A percentile compares a stretch with the other conserved stretches of the same genome.
phyloP scores from a whole-genome alignment of 192 early-diverging fungal genomes.

The Backusella macrospora region DNA sequence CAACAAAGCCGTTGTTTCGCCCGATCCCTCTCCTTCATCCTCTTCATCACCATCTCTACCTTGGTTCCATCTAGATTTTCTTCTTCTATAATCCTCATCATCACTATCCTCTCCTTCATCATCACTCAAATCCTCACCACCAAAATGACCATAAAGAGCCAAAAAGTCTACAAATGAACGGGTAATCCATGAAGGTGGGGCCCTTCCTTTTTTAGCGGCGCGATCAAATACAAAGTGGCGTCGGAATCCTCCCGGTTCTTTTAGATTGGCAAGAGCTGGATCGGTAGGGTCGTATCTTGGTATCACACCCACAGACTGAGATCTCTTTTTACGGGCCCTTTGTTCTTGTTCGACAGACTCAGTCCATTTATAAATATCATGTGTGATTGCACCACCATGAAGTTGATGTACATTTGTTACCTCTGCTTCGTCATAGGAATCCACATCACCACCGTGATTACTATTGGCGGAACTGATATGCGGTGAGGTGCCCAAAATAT shows the following conservation, averaged over 20 bases:
- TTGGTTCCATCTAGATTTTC: not conserved
- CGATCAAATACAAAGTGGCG: constrained; percentile 80
- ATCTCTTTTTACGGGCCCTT: constrained; percentile 27
- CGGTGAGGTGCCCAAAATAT: not conserved
- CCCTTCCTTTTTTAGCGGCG: constrained; percentile 69
- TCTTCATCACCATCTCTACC: not conserved
- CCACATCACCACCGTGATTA: not conserved
- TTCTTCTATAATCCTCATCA: constrained; percentile 11
- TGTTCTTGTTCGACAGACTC: constrained; percentile 61
- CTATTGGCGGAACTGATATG: constrained; percentile 20
- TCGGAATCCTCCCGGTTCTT: constrained; percentile 87
- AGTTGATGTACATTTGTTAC: constrained; percentile 51
- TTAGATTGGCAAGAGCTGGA: constrained; percentile 36
- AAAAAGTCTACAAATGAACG: constrained; percentile 93
- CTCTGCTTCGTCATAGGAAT: constrained; percentile 17
- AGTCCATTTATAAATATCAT: constrained; percentile 89
- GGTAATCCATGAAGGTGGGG: constrained; percentile 76
- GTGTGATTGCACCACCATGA: constrained; percentile 75
- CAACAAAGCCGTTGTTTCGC: constrained; percentile 33
- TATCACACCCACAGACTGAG: constrained; percentile 27
- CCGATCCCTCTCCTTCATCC: not conserved
- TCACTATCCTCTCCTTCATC: constrained; percentile 17
- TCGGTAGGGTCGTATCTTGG: constrained; percentile 14
- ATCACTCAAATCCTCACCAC: constrained; percentile 84
- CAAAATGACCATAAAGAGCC: constrained; percentile 91